Evolutionary conservation across 495 filamentous ascomycete genomes (phyloP).

Genomic region (Amphirosellinia nigrospora): DNA sequence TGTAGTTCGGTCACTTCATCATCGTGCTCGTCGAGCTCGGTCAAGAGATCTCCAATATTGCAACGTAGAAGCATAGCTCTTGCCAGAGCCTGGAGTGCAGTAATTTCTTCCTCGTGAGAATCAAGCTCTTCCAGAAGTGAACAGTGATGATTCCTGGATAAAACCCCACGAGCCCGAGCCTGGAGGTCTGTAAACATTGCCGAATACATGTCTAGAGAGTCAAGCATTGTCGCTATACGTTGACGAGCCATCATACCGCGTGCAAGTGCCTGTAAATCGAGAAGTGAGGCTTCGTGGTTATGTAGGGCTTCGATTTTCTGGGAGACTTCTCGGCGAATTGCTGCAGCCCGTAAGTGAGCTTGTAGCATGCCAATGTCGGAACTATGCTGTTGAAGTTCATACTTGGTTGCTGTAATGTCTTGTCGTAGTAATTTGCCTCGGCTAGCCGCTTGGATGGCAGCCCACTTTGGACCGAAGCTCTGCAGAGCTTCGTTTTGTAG

Average conservation of each 20-base stretch:
- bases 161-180: constrained; percentile 68
- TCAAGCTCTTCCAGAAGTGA: constrained; percentile 63
- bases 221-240: constrained; percentile 54
- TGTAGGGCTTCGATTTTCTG: constrained; percentile 50
- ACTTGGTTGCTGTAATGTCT: constrained; percentile 43
- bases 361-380: constrained; percentile 43
- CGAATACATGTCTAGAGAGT: constrained; percentile 65
- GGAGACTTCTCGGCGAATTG: constrained; percentile 54
- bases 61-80: constrained; percentile 80
- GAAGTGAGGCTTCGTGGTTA: constrained; percentile 47
- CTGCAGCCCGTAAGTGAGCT: constrained; percentile 51
- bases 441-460: constrained; percentile 55
- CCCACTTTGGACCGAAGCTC: constrained; percentile 48
- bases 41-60: constrained; percentile 70
- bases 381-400: constrained; percentile 45
- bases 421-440: constrained; percentile 56
- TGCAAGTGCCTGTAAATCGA: constrained; percentile 52
- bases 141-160: constrained; percentile 58
- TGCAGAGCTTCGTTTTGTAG: constrained; percentile 49
- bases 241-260: constrained; percentile 61
- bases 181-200: constrained; percentile 70
- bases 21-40: constrained; percentile 81
- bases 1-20: constrained; percentile 76
- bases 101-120: constrained; percentile 61
- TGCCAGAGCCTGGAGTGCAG: constrained; percentile 72